Percentiles rank a stretch among this genome's conserved stretches.
phyloP scores from a whole-genome alignment of 2,329 filamentous ascomycete genomes.

The Penicillium glabrum region DNA sequence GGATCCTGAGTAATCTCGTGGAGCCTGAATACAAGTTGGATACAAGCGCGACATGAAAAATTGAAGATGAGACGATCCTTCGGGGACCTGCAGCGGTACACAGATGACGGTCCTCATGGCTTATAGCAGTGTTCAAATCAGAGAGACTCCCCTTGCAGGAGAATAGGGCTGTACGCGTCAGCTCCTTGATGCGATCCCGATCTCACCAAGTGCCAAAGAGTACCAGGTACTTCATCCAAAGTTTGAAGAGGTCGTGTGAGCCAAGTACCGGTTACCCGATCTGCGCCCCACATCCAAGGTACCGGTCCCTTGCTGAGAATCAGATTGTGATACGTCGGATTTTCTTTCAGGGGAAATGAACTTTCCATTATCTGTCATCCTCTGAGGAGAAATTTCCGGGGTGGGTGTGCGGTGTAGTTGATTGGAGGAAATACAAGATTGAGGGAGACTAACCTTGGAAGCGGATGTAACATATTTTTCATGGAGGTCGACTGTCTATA shows the following conservation, averaged over 20 bases:
- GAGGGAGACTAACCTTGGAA: background rate
- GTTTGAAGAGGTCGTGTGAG: background rate
- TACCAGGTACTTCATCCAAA: background rate
- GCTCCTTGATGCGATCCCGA: background rate
- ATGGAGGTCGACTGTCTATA: background rate
- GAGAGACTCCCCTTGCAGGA: conserved; percentile 21
- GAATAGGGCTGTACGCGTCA: conserved; percentile 1
- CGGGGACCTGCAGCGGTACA: conserved; percentile 17
- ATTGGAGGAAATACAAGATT: background rate
- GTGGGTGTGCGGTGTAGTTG: background rate
- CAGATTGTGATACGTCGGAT: conserved; percentile 1
- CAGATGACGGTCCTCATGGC: conserved; percentile 1
- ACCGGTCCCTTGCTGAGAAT: background rate
- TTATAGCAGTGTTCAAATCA: conserved; percentile 14
- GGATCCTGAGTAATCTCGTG: background rate
- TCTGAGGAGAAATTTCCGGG: background rate
- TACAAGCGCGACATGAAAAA: background rate
- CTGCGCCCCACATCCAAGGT: background rate
- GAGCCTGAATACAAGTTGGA: background rate
- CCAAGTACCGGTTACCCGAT: background rate
- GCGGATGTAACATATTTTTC: conserved; percentile 5
- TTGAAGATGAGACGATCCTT: background rate
- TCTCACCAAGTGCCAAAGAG: background rate
- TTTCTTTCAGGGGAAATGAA: background rate
- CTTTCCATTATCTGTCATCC: background rate